phyloP scores from a whole-genome alignment of 2,329 filamentous ascomycete species.

The Ophiognomonia clavigignenti-juglandacearum region DNA sequence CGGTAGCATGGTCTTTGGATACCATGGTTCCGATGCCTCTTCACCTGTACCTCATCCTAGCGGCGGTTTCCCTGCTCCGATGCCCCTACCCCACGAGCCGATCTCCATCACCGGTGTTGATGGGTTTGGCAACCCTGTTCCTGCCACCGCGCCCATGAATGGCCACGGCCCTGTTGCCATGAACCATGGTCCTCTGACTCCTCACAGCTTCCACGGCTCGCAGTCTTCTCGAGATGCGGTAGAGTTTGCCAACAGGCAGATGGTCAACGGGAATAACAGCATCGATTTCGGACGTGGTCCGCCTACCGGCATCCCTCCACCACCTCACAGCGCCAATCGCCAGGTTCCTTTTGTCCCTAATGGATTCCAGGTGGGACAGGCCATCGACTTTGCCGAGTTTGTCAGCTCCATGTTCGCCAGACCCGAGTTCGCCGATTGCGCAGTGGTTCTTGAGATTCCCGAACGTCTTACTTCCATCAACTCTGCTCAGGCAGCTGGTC shows the following conservation, averaged over 20 bases:
- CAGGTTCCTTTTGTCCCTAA: constrained; percentile 7
- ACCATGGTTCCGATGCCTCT: constrained; percentile 50
- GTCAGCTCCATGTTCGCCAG: constrained; percentile 28
- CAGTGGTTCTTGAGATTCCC: constrained; percentile 34
- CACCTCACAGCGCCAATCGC: constrained; percentile 16
- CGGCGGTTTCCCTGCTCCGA: constrained; percentile 43
- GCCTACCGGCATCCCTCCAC: constrained; percentile 22
- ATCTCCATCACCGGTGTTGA: constrained; percentile 28
- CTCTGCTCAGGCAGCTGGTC: constrained; percentile 11
- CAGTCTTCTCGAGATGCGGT: constrained; percentile 46
- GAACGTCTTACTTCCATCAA: constrained; percentile 23
- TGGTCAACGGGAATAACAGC: constrained; percentile 11
- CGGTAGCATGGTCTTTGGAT: constrained; percentile 52
- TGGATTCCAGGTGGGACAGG: constrained; percentile 9
- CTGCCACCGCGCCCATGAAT: constrained; percentile 30
- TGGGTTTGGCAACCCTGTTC: constrained; percentile 31
- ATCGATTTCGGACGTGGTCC: constrained; percentile 8
- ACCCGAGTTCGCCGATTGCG: constrained; percentile 35
- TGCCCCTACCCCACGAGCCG: constrained; percentile 17
- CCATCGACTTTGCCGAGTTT: constrained; percentile 11
- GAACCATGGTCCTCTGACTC: constrained; percentile 49
- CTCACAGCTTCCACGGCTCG: constrained; percentile 58
- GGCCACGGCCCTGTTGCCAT: constrained; percentile 22
- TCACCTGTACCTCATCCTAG: constrained; percentile 50
- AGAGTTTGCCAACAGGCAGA: constrained; percentile 20